Base-by-base conservation (phyloP, 176 grass and related monocot genomes). In the Eleusine coracana region DNA sequence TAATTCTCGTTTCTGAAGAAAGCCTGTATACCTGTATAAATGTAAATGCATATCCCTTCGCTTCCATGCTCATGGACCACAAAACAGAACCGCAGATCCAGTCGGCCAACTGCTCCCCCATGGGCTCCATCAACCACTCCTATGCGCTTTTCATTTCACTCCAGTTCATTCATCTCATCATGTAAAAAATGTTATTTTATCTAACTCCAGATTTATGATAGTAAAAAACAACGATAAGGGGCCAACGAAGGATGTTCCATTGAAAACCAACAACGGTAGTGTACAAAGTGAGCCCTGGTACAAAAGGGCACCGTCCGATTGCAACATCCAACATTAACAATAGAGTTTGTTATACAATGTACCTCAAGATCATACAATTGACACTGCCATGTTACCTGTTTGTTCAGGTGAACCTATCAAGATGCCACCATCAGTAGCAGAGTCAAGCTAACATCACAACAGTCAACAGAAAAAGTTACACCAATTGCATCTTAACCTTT, bases 61-160 rank as follows among this genome's bases (percentile, higher is more conserved):
- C 37, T 81, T 81, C 39, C 44, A 81, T 37, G 16, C 52, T 66
- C 49, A 37, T 73, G 79, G 83, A 78, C 79, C 77, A 85, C 82
- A 28, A 39, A 23, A 25, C 86, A 37, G 31, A 38, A 23, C 21
- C 29, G 13, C 42, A 75, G 83, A 71, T 78, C 73, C 46, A 71
- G 36, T 65, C 1, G 52, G 79, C 51, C 58, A 86, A 40, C 73
- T 74, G 83, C 83, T 82, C 45, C 76, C 67, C 70, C 58, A 25
- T 64, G 67, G 66, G 73, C 66, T 72, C 73, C 81, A 68, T 63
- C 6, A 76, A n/a, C 29, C 36, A 52, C 3, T 31, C 29, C 73
- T 74, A 40, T 69, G 76, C 40, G 68, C 10, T 84, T 84, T 70
- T 63, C n/a, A 62, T 75, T 73, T 37, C 10, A 50, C 3, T 52